These are phyloP conservation scores for Jackrogersella multiformis DNA, from an alignment of 495 filamentous ascomycete genomes.

Conservation along the genomic window DNA sequence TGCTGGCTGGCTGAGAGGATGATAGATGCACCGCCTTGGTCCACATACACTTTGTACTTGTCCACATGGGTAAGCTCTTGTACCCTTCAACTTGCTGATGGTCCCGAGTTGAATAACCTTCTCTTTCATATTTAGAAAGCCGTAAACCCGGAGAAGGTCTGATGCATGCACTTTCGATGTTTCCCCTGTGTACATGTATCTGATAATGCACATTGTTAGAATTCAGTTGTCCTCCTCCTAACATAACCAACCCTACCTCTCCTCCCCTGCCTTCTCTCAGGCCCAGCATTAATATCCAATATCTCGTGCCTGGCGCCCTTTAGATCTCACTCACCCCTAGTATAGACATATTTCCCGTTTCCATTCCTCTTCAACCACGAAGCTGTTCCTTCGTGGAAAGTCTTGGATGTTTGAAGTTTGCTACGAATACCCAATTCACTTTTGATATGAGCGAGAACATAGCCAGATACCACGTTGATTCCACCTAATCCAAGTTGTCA, in stretches of 20 bases:
- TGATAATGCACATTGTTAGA: slow-evolving; percentile 19
- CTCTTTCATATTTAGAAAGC: slow-evolving; percentile 38
- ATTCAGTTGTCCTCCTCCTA: slow-evolving; percentile 13
- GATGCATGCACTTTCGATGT: slow-evolving; percentile 21
- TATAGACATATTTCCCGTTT: slow-evolving; percentile 26
- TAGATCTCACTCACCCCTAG: neutral
- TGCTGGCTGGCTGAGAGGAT: slow-evolving; percentile 21
- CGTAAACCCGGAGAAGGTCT: slow-evolving; percentile 28
- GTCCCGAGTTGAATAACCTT: slow-evolving; percentile 30
- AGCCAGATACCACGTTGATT: slow-evolving; percentile 13
- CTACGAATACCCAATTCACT: neutral
- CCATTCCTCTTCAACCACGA: neutral
- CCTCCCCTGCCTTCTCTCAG: neutral
- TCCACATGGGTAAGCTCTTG: slow-evolving; percentile 32
- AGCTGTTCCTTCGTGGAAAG: neutral
- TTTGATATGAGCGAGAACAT: slow-evolving; percentile 20
- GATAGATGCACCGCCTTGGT: slow-evolving; percentile 16
- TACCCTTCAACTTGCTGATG: slow-evolving; percentile 27
- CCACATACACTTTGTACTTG: slow-evolving; percentile 18
- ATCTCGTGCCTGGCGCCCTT: slow-evolving; percentile 7
- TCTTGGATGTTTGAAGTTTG: neutral
- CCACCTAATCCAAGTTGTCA: slow-evolving; percentile 4
- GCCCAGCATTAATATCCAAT: slow-evolving; percentile 6
- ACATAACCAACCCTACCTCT: slow-evolving; percentile 2
- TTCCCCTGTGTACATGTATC: slow-evolving; percentile 25